Evolutionary conservation across 345 rosid genomes (phyloP).

Genomic region (Pistacia integerrima): DNA sequence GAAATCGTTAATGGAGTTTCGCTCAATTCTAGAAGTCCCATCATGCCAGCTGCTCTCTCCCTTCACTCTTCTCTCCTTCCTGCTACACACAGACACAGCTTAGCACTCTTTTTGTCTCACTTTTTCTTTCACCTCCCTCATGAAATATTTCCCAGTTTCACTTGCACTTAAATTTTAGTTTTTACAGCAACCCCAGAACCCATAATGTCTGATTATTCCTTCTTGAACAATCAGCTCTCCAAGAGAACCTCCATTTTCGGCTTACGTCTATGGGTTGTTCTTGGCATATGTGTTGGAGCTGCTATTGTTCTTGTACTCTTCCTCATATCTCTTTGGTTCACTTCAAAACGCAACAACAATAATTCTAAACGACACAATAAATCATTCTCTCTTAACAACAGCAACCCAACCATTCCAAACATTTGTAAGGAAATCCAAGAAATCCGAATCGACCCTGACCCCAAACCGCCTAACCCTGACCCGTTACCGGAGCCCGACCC

Average conservation of each 20-base stretch:
- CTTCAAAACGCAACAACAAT: constrained; percentile 57
- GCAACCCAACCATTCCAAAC: constrained; percentile 55
- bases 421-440: constrained; percentile 83
- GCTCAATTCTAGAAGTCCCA: constrained; percentile 20
- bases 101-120: background rate
- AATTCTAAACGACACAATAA: constrained; percentile 26
- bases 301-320: constrained; percentile 78
- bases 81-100: too few species aligned
- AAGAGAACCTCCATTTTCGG: constrained; percentile 67
- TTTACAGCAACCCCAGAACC: background rate
- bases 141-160: background rate
- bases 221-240: constrained; percentile 69
- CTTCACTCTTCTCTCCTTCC: background rate
- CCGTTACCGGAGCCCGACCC: constrained; percentile 46
- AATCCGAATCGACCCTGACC: constrained; percentile 58
- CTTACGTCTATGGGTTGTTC: constrained; percentile 76
- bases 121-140: background rate
- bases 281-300: constrained; percentile 85
- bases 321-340: constrained; percentile 85
- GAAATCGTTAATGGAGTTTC: background rate
- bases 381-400: constrained; percentile 22
- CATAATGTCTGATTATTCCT: constrained; percentile 63
- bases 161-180: background rate
- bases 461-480: constrained; percentile 43
- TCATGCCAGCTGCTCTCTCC: constrained; percentile 17